Evolutionary conservation across 768 basidiomycete genomes (phyloP).

Genomic region (Hysterangium stoloniferum): DNA sequence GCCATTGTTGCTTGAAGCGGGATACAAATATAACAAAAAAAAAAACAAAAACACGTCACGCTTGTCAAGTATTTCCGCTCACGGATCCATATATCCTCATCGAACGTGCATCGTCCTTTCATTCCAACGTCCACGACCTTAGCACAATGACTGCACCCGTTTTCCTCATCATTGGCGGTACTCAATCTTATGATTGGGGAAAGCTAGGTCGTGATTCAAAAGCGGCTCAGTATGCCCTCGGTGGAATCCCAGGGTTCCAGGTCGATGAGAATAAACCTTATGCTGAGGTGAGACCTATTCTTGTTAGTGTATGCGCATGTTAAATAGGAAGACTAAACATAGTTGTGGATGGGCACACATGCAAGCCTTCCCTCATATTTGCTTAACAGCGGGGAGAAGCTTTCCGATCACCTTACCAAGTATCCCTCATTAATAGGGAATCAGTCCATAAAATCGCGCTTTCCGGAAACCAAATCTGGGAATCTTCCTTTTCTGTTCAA

Average conservation of each 20-base stretch:
- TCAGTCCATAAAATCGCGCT: constrained; percentile 44
- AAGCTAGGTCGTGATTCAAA: constrained; percentile 72
- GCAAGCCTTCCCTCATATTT: constrained; percentile 59
- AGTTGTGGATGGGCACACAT: constrained; percentile 99
- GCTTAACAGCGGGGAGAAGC: constrained; percentile 27
- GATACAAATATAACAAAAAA: no score
- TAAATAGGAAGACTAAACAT: constrained; percentile 10
- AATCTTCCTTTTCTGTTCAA: constrained; percentile 89
- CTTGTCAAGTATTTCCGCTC: no score
- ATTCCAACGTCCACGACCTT: no score
- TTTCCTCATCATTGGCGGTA: constrained; percentile 77
- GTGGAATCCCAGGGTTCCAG: constrained; percentile 53
- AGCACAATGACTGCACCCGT: constrained; percentile 38
- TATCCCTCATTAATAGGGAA: constrained; percentile 66
- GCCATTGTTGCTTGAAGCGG: no score
- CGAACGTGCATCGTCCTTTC: no score
- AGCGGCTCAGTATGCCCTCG: constrained; percentile 80
- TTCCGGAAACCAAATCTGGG: constrained; percentile 38
- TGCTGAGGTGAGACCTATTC: constrained; percentile 65
- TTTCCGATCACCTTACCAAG: constrained; percentile 49
- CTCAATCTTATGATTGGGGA: constrained; percentile 94
- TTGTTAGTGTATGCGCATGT: background rate
- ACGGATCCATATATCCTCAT: no score
- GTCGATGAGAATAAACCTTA: constrained; percentile 73
- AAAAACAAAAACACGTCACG: no score